phyloP scores from a whole-genome alignment of 371 early-diverging fungal genomes.

The Mortierella sp. region DNA sequence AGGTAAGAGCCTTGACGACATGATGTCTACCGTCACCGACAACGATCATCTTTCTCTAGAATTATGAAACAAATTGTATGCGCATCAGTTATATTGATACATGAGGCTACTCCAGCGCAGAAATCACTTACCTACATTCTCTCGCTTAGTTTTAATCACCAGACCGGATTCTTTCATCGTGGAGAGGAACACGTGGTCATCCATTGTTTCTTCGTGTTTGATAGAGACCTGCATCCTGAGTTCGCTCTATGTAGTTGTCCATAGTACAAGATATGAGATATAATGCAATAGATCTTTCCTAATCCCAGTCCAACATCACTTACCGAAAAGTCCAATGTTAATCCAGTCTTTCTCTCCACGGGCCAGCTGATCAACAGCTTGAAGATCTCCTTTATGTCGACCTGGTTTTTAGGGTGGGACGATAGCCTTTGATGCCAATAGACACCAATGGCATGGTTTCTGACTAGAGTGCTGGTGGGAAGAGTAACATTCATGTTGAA shows the following conservation, averaged over 20 bases:
- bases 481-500: constrained; percentile 65
- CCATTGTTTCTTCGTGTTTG: constrained; percentile 67
- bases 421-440: constrained; percentile 43
- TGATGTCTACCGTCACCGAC: constrained; percentile 70
- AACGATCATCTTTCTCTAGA: constrained; percentile 58
- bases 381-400: constrained; percentile 67
- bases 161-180: constrained; percentile 70
- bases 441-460: constrained; percentile 63
- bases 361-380: constrained; percentile 59
- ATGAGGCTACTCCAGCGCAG: background rate
- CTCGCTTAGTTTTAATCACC: constrained; percentile 65
- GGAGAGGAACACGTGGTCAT: constrained; percentile 76
- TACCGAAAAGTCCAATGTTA: constrained; percentile 50
- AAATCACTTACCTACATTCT: constrained; percentile 59
- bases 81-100: background rate
- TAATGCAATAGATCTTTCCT: background rate
- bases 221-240: constrained; percentile 71
- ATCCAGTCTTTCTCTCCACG: constrained; percentile 44
- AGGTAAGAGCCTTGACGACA: constrained; percentile 67
- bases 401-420: constrained; percentile 11
- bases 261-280: background rate
- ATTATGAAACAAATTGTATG: background rate
- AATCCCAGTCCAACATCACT: background rate
- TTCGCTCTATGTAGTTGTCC: constrained; percentile 56
- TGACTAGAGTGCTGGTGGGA: constrained; percentile 64